Conservation (phyloP, 2,329 filamentous ascomycete genomes). For the Penicillium sp. region DNA sequence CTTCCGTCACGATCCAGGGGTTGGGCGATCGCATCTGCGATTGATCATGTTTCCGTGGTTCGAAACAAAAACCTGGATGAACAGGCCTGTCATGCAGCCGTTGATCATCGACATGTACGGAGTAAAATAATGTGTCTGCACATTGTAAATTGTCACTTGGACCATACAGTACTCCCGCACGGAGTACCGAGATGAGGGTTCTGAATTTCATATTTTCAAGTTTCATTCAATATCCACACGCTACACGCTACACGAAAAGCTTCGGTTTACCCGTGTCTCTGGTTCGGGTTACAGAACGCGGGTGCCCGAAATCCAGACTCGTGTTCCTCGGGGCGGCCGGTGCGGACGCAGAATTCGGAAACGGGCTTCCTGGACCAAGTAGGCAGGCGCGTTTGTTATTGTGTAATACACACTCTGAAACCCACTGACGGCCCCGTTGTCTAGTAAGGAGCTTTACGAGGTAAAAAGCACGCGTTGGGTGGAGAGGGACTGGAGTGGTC, state of each 20-base stretch:
- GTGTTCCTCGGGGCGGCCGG: slow-evolving; percentile 9
- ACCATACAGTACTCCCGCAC: not conserved
- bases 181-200: not conserved
- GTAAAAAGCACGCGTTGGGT: slow-evolving; percentile 11
- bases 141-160: not conserved
- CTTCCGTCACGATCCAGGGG: slow-evolving; percentile 14
- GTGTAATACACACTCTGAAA: slow-evolving; percentile 3
- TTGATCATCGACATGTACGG: not conserved
- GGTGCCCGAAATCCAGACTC: slow-evolving; percentile 9
- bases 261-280: slow-evolving; percentile 5
- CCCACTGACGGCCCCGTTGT: slow-evolving; percentile 3
- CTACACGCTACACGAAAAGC: slow-evolving; percentile 4
- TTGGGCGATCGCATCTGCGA: slow-evolving; percentile 11
- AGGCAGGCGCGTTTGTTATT: slow-evolving; percentile 8
- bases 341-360: slow-evolving; percentile 3
- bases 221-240: slow-evolving; percentile 2
- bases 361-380: slow-evolving; percentile 3
- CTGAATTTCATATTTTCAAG: not conserved
- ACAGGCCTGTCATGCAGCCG: not conserved
- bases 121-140: not conserved
- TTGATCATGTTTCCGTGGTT: slow-evolving; percentile 5
- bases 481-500: slow-evolving; percentile 13
- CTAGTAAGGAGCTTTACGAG: slow-evolving; percentile 6
- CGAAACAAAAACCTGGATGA: not conserved
- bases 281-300: slow-evolving; percentile 1